phyloP scores from a whole-genome alignment of 495 filamentous ascomycete species.

The Elaphomyces granulatus region DNA sequence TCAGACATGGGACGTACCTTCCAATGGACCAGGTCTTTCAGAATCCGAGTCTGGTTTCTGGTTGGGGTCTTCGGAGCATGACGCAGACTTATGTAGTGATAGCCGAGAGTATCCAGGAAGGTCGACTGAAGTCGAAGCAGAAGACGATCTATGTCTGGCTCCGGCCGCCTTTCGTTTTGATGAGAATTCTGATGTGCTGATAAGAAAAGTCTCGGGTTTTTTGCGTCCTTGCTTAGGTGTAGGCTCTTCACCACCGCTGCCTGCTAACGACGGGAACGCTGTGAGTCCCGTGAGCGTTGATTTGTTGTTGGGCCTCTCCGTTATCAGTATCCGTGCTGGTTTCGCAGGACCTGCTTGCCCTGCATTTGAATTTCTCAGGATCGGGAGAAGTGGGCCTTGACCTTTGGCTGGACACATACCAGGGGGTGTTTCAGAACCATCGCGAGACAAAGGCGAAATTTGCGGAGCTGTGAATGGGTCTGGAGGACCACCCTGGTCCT shows the following conservation, averaged over 20 bases:
- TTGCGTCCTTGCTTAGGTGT: conserved; percentile 12
- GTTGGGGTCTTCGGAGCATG: not conserved
- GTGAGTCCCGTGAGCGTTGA: not conserved
- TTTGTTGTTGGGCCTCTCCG: not conserved
- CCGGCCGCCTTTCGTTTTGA: conserved; percentile 17
- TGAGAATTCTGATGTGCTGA: conserved; percentile 16
- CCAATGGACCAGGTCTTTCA: not conserved
- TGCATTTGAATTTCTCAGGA: conserved; percentile 24
- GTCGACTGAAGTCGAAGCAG: not conserved
- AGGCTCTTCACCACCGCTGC: not conserved
- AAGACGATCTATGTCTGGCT: not conserved
- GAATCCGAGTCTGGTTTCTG: not conserved
- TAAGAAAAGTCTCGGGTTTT: conserved; percentile 21
- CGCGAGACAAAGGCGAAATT: not conserved
- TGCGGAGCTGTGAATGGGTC: not conserved
- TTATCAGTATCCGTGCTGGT: conserved; percentile 14
- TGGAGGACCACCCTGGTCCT: not conserved
- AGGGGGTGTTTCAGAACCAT: not conserved
- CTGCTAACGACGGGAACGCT: not conserved
- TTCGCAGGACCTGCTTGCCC: conserved; percentile 18
- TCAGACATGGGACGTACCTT: not conserved
- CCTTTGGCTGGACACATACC: not conserved
- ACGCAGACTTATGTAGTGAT: not conserved
- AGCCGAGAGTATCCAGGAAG: not conserved
- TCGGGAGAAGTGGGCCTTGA: conserved; percentile 18